Base-by-base conservation (phyloP, 2,329 filamentous ascomycete genomes). In the Rugonectria rugulosa region DNA sequence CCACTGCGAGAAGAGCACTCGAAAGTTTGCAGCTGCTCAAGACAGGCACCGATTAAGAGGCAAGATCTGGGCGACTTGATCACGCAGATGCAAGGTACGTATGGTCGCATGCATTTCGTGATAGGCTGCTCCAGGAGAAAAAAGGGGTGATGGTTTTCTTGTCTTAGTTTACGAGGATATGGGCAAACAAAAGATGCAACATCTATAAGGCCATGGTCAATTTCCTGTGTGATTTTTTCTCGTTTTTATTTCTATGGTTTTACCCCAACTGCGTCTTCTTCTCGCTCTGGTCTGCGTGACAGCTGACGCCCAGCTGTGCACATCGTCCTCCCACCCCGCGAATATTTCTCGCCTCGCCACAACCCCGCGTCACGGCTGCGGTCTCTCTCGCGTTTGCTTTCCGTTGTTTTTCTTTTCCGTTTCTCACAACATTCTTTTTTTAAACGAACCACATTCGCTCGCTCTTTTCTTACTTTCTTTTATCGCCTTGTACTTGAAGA, bases 221-320 rank as follows among this genome's bases (percentile, higher is more conserved):
- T n/a, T n/a, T n/a, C n/a, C n/a, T n/a, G n/a, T n/a, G n/a, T n/a
- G n/a, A n/a, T n/a, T n/a, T n/a, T n/a, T n/a, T n/a, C n/a, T n/a
- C n/a, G n/a, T n/a, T n/a, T n/a, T n/a, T n/a, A n/a, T n/a, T n/a
- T n/a, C n/a, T n/a, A n/a, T n/a, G n/a, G n/a, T n/a, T n/a, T n/a
- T n/a, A n/a, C n/a, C n/a, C n/a, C n/a, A n/a, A n/a, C n/a, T n/a
- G n/a, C n/a, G n/a, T 51, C 47, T 51, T 60, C 53, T 46, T 32
- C 44, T 43, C 41, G 46, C 36, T 56, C 57, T 57, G 60, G 43
- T 46, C 45, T 62, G 59, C 63, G 50, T 55, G 55, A 65, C 64
- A 59, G 61, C 42, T 57, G 59, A 36, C 31, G 56, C 52, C n/a
- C 64, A 67, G 62, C 56, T 58, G 61, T 41, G 32, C 38, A n/a